Evolutionary conservation across 352 stramenopile species (phyloP), one percentile per base, ranked within the genome.

Genomic region (Phytophthora hybrid): DNA sequence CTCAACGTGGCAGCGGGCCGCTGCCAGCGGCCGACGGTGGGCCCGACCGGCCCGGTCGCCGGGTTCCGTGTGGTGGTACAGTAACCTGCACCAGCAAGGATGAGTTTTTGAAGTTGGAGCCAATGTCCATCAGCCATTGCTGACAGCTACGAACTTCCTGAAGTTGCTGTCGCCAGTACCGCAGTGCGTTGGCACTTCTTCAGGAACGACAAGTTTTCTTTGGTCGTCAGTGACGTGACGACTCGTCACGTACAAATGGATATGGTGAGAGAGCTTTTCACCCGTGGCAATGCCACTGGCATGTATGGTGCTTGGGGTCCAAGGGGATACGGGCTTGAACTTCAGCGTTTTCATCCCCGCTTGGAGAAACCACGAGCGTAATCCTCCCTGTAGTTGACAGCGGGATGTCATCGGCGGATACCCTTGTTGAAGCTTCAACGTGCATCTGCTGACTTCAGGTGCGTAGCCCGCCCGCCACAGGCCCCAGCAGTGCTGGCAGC

Each of bases 91-190:
- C 49, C n/a, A 55, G 49, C 19, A 55, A 18, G 5, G 49, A 55
- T 55, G 49, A 55, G 49, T 55, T 55, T 55, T 55, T 55, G 49
- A 55, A 55, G 49, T 31, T 55, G 49, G 10, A 11, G 6, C 3
- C 10, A 14, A 55, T 1, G n/a, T 19, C 5, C 49, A 3, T 14
- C 44, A 16, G 34, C 34, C 9, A 5, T 41, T 41, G 14, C 34
- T 41, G 44, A 21, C 44, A 21, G 49, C 11, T 31, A 49, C 54
- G 54, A 60, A 47, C 32, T 60, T 47, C 54, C 54, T 60, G 54
- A 60, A 60, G 54, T 60, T 60, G 49, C 19, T 14, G 49, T 29
- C n/a, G 44, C 14, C 5, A 51, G 16, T 14, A 21, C 44, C 44
- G 13, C 37, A 46, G 37, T 46, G 2, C 37, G 2, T 46, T 46